These are phyloP conservation scores for Lagerstroemia fauriei DNA, from an alignment of 441 rosid species.

Conservation along the genomic window DNA sequence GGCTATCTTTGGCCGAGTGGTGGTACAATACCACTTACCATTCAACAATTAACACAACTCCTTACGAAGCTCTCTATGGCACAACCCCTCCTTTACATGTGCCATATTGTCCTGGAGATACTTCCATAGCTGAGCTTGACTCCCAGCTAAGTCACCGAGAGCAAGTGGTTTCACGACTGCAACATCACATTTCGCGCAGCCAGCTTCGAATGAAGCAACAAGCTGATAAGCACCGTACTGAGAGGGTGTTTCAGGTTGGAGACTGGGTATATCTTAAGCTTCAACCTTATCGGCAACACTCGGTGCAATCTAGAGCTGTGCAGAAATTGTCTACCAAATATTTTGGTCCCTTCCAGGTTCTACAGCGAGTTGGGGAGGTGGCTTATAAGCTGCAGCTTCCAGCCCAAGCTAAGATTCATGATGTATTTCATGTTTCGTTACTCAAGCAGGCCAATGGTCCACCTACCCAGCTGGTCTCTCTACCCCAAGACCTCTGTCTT, in stretches of 20 bases:
- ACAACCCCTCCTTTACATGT: background rate
- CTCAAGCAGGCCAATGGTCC: too few relatives aligned
- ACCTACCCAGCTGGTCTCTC: too few relatives aligned
- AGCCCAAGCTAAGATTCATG: background rate
- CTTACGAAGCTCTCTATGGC: background rate
- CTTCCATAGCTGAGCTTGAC: background rate
- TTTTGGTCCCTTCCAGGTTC: background rate
- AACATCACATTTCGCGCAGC: background rate
- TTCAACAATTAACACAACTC: background rate
- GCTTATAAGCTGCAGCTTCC: background rate
- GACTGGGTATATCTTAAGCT: background rate
- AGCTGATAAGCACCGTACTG: background rate
- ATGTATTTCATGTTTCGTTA: too few relatives aligned
- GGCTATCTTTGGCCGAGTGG: background rate
- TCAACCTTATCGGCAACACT: background rate
- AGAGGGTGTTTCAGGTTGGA: background rate
- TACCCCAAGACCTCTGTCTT: too few relatives aligned
- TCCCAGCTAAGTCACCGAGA: background rate
- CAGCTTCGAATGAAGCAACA: background rate
- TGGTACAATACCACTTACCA: background rate
- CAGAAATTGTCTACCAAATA: background rate
- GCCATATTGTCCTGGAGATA: background rate
- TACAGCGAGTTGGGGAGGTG: background rate
- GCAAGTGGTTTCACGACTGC: background rate
- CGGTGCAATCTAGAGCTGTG: background rate